Evolutionary conservation across 2,329 filamentous ascomycete genomes (phyloP).

Genomic region (Truncatella angustata): DNA sequence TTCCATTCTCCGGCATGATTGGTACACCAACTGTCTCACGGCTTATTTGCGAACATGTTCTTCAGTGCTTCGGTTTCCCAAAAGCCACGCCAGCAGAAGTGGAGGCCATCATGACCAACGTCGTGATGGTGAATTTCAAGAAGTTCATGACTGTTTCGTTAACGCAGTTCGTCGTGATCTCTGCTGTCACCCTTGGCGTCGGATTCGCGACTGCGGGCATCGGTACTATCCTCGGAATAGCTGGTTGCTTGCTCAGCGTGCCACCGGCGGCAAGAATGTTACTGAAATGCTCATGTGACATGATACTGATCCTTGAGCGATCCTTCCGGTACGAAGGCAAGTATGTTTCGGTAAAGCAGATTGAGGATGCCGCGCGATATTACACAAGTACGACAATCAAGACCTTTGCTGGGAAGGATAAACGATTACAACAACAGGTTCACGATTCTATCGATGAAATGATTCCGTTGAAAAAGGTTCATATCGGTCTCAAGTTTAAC

Average conservation of each 20-base stretch:
- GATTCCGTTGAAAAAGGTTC: not conserved
- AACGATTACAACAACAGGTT: slow-evolving; percentile 1
- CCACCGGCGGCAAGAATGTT: slow-evolving; percentile 19
- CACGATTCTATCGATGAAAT: slow-evolving; percentile 4
- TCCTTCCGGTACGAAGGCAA: not conserved
- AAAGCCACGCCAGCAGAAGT: not conserved
- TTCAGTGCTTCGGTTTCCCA: not conserved
- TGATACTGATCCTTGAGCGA: slow-evolving; percentile 16
- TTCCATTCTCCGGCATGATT: slow-evolving; percentile 14
- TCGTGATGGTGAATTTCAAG: not conserved
- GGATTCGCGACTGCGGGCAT: slow-evolving; percentile 19
- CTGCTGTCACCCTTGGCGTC: slow-evolving; percentile 17
- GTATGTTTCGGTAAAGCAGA: slow-evolving; percentile 3
- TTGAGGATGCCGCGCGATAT: slow-evolving; percentile 2
- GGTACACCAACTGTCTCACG: not conserved
- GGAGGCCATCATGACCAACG: not conserved
- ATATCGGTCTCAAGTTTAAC: not conserved
- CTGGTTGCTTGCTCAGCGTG: slow-evolving; percentile 8
- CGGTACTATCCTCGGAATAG: slow-evolving; percentile 15
- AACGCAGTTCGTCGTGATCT: not conserved
- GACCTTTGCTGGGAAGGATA: not conserved
- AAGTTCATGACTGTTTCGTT: not conserved
- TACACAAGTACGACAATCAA: slow-evolving; percentile 3
- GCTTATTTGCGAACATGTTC: not conserved
- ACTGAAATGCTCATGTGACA: slow-evolving; percentile 20